phyloP scores from a whole-genome alignment of 805 yeast genomes.

The Sugiyamaella lignohabitans region DNA sequence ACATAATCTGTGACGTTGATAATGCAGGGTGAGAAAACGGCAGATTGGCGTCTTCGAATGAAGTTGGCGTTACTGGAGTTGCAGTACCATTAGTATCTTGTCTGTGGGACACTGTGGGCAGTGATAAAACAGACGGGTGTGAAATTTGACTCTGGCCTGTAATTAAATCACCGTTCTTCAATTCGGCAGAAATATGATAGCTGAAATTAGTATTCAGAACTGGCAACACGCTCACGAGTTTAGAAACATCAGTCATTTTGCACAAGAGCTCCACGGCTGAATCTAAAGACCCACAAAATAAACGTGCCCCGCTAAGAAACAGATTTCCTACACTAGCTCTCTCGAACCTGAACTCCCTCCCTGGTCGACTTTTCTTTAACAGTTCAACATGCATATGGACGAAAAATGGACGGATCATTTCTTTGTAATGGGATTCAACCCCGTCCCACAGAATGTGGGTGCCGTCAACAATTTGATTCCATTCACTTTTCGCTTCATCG shows the following conservation, averaged over 20 bases:
- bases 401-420: conserved; percentile 67
- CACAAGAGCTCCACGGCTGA: conserved; percentile 72
- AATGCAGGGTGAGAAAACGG: conserved; percentile 76
- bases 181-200: conserved; percentile 74
- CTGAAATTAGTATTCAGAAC: conserved; percentile 80
- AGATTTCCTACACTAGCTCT: conserved; percentile 81
- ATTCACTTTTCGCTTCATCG: conserved; percentile 54
- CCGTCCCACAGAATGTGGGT: conserved; percentile 60
- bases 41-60: conserved; percentile 52
- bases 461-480: conserved; percentile 78
- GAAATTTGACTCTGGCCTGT: conserved; percentile 93
- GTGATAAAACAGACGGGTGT: conserved; percentile 50
- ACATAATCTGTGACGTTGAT: conserved; percentile 65
- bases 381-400: conserved; percentile 75
- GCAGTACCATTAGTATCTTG: not conserved
- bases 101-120: not conserved
- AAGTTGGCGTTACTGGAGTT: too few species aligned
- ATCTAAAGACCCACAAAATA: conserved; percentile 79
- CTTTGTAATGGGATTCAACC: conserved; percentile 53
- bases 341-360: conserved; percentile 61
- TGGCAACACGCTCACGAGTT: conserved; percentile 56
- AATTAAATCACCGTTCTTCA: conserved; percentile 62
- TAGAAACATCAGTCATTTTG: conserved; percentile 55
- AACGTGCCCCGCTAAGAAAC: conserved; percentile 71
- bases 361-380: conserved; percentile 54